Evolutionary conservation across 2,329 filamentous ascomycete species (phyloP).

Genomic region (Keithomyces neogunnii): DNA sequence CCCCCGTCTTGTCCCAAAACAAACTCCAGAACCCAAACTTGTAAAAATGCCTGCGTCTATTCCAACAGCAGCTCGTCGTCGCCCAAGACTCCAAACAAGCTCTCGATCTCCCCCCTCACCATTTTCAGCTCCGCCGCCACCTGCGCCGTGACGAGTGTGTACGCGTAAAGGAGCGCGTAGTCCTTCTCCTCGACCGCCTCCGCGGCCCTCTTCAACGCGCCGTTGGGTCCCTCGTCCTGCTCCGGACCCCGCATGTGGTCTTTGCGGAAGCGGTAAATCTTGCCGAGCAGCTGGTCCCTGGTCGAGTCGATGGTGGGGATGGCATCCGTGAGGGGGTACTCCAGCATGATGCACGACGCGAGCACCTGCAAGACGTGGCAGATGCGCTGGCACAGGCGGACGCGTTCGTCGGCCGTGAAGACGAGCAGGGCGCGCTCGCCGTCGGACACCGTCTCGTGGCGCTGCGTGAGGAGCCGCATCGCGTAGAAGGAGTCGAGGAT

Average conservation of each 20-base stretch:
- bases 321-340: constrained; percentile 86
- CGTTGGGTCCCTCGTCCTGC: constrained; percentile 11
- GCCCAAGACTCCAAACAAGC: constrained; percentile 53
- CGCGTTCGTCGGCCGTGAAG: constrained; percentile 72
- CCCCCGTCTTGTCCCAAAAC: no score
- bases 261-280: constrained; percentile 79
- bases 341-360: constrained; percentile 86
- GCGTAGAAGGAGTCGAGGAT: constrained; percentile 93
- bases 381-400: constrained; percentile 76
- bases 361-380: constrained; percentile 83
- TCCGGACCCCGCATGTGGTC: constrained; percentile 39
- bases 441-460: constrained; percentile 64
- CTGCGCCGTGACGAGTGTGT: constrained; percentile 62
- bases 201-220: constrained; percentile 10
- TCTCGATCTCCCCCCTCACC: constrained; percentile 53
- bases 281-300: constrained; percentile 75
- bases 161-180: constrained; percentile 88
- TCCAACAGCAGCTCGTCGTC: constrained; percentile 50
- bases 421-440: constrained; percentile 75
- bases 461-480: constrained; percentile 87
- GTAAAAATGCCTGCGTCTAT: constrained; percentile 19
- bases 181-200: constrained; percentile 61
- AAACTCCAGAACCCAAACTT: not conserved
- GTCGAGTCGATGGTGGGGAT: constrained; percentile 75
- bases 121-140: constrained; percentile 56